These are phyloP conservation scores for Suillus decipiens DNA, from an alignment of 768 basidiomycete species.

Conservation along the genomic window DNA sequence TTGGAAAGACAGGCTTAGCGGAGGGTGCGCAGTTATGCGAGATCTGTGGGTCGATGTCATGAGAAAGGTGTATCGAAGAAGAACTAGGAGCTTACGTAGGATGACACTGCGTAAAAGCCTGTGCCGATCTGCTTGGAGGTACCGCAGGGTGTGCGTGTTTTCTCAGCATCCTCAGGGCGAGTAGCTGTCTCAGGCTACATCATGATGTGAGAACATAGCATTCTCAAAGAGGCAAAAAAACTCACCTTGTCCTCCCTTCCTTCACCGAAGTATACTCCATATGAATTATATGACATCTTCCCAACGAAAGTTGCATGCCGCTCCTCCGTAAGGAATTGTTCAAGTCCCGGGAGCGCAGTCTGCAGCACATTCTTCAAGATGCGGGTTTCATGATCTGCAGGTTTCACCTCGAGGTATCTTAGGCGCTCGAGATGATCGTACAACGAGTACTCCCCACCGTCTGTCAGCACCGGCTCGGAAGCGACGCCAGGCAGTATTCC, in stretches of 20 bases:
- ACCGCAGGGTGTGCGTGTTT: constrained; percentile 75
- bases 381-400: constrained; percentile 49
- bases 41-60: constrained; percentile 37
- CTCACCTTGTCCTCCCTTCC: constrained; percentile 74
- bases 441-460: constrained; percentile 57
- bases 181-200: constrained; percentile 50
- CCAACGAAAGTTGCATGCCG: constrained; percentile 61
- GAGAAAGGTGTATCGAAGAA: neutral
- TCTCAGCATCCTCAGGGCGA: constrained; percentile 71
- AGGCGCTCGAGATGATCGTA: constrained; percentile 79
- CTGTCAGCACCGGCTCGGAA: constrained; percentile 35
- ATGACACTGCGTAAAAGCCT: constrained; percentile 74
- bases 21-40: constrained; percentile 75
- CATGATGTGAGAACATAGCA: constrained; percentile 8
- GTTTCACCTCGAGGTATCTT: constrained; percentile 60
- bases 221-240: neutral
- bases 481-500: constrained; percentile 21
- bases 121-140: constrained; percentile 75
- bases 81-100: constrained; percentile 50
- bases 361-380: constrained; percentile 57
- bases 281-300: constrained; percentile 76
- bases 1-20: constrained; percentile 62
- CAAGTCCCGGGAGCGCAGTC: constrained; percentile 68
- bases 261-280: constrained; percentile 66
- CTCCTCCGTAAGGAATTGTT: constrained; percentile 68